Conservation (phyloP, 352 stramenopile genomes). For the Phytophthora aleatoria region DNA sequence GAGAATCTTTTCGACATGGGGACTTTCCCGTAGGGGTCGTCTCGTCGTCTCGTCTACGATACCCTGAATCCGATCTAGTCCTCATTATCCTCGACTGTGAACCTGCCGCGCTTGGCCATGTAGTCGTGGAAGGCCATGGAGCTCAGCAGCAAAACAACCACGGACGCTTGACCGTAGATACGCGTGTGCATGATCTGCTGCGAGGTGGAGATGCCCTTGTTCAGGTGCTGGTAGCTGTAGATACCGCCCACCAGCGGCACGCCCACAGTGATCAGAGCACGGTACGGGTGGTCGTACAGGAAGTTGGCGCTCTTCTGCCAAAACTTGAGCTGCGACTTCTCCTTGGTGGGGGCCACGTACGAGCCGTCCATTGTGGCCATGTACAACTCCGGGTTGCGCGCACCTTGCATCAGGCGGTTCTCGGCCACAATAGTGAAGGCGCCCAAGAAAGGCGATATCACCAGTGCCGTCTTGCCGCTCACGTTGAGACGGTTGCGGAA, state of each 20-base stretch:
- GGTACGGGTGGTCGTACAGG: constrained; percentile 85
- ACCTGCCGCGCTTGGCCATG: constrained; percentile 74
- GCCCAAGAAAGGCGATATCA: constrained; percentile 63
- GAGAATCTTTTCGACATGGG: neutral
- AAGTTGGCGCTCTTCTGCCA: constrained; percentile 75
- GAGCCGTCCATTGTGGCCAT: constrained; percentile 57
- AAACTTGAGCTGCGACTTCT: constrained; percentile 47
- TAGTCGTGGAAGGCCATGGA: constrained; percentile 89
- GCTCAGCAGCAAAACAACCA: constrained; percentile 72
- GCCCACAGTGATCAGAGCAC: constrained; percentile 53
- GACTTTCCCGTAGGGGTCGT: constrained; percentile 10
- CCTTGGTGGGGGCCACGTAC: constrained; percentile 47
- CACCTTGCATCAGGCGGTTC: constrained; percentile 59
- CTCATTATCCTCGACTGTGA: constrained; percentile 49
- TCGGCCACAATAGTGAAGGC: constrained; percentile 75
- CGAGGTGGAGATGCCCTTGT: constrained; percentile 69
- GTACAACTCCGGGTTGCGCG: constrained; percentile 77
- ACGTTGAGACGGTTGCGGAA: constrained; percentile 76
- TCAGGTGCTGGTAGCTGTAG: constrained; percentile 70
- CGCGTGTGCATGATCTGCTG: constrained; percentile 90
- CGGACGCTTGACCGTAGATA: constrained; percentile 78
- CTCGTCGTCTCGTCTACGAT: constrained; percentile 6
- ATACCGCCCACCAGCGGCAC: constrained; percentile 74
- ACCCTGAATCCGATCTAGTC: constrained; percentile 10
- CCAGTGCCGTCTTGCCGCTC: constrained; percentile 78